Percentiles rank a stretch among this genome's conserved stretches.
These are phyloP conservation scores for Pseudogymnoascus sp. DNA, from an alignment of 2,329 filamentous ascomycete species.

Conservation along the genomic window DNA sequence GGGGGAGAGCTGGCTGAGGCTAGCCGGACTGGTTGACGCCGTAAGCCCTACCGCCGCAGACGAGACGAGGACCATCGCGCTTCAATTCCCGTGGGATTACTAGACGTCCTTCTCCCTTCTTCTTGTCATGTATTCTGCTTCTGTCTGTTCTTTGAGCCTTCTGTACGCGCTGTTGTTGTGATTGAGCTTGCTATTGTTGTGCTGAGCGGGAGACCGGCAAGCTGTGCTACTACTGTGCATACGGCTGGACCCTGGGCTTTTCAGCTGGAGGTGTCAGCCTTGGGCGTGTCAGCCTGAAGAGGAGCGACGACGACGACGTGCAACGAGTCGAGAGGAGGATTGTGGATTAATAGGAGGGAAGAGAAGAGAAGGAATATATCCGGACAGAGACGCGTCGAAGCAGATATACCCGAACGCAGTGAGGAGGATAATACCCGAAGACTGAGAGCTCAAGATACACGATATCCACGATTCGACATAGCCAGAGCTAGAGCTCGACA, in stretches of 20 bases:
- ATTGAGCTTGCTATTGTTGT: constrained; percentile 3
- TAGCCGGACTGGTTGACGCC: constrained; percentile 5
- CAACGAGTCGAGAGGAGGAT: background rate
- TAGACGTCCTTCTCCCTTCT: background rate
- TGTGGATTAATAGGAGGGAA: background rate
- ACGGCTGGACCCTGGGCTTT: background rate
- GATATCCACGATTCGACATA: constrained; percentile 4
- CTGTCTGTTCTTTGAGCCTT: constrained; percentile 1
- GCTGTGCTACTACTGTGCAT: background rate
- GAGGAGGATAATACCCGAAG: background rate
- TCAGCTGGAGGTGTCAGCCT: constrained; percentile 7
- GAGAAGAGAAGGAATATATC: background rate
- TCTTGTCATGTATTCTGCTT: constrained; percentile 4
- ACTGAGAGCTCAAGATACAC: background rate
- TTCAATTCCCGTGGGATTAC: constrained; percentile 7
- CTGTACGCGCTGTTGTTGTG: constrained; percentile 7
- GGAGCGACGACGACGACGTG: background rate
- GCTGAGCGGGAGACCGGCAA: background rate
- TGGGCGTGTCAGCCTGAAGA: constrained; percentile 7
- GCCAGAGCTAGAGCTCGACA: background rate
- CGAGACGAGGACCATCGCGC: background rate
- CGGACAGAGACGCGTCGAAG: background rate
- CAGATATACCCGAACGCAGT: background rate
- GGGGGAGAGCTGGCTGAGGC: constrained; percentile 6
- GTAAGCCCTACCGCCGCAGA: constrained; percentile 9